These are phyloP conservation scores for Porphyrellus cyaneotinctus DNA, from an alignment of 768 basidiomycete genomes.

Conservation along the genomic window DNA sequence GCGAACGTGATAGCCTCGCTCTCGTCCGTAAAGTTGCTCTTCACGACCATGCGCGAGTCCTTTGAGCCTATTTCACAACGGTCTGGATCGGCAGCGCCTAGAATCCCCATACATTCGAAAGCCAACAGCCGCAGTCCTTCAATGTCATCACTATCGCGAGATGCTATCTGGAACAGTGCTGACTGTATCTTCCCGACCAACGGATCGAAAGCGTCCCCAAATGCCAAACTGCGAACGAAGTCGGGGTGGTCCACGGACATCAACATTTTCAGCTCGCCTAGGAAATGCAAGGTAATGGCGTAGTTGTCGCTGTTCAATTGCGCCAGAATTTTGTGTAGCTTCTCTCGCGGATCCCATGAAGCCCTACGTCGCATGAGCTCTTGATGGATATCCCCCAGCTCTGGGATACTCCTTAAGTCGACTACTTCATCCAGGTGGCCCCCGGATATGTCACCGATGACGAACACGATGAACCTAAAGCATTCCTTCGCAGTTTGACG, in stretches of 20 bases:
- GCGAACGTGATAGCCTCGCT: slow-evolving; percentile 76
- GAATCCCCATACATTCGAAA: slow-evolving; percentile 85
- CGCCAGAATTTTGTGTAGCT: slow-evolving; percentile 64
- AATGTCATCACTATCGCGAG: slow-evolving; percentile 72
- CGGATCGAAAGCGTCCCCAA: slow-evolving; percentile 85
- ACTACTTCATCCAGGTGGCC: slow-evolving; percentile 72
- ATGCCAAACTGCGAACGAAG: slow-evolving; percentile 58
- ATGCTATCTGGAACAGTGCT: slow-evolving; percentile 62
- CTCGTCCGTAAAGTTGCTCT: slow-evolving; percentile 77
- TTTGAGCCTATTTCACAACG: slow-evolving; percentile 64
- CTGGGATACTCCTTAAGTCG: slow-evolving; percentile 68
- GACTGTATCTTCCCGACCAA: slow-evolving; percentile 64
- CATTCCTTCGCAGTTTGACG: slow-evolving; percentile 53
- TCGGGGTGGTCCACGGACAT: slow-evolving; percentile 48
- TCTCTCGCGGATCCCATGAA: slow-evolving; percentile 48
- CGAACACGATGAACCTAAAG: slow-evolving; percentile 66
- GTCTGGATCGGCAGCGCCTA: slow-evolving; percentile 96
- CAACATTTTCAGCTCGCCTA: slow-evolving; percentile 71
- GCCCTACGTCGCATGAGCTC: slow-evolving; percentile 45
- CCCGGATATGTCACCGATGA: slow-evolving; percentile 51
- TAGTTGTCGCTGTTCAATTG: slow-evolving; percentile 76
- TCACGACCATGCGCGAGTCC: slow-evolving; percentile 65
- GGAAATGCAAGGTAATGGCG: slow-evolving; percentile 66
- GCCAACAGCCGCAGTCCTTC: slow-evolving; percentile 66
- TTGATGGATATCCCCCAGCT: slow-evolving; percentile 44